A percentile compares a stretch with the other conserved stretches of the same genome.
Conservation (phyloP, 768 basidiomycete genomes). For the Cystobasidium ongulense region DNA sequence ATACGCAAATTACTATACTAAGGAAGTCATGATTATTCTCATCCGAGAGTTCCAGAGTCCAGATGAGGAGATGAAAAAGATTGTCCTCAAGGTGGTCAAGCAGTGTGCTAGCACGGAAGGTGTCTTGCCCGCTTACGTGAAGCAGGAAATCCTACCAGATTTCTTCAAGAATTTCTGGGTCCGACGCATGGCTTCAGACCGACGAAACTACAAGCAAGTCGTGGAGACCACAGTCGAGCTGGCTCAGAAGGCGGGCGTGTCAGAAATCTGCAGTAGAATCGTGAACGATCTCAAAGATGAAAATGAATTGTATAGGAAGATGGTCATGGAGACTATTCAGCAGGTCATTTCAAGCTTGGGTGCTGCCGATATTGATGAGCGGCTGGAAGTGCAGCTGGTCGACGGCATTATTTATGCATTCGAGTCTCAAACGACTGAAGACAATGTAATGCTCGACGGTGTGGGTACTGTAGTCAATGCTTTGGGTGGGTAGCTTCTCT, state of each 20-base stretch:
- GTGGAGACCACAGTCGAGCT: conserved; percentile 98
- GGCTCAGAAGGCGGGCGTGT: conserved; percentile 90
- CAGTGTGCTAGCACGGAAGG: conserved; percentile 98
- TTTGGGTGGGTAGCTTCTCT: conserved; percentile 51
- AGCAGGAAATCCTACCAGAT: conserved; percentile 93
- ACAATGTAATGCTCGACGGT: conserved; percentile 97
- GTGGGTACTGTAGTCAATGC: conserved; percentile 97
- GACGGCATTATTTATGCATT: conserved; percentile 99
- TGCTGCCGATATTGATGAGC: conserved; percentile 95
- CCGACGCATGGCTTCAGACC: conserved; percentile 71
- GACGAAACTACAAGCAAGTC: conserved; percentile 90
- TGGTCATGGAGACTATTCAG: conserved; percentile 99
- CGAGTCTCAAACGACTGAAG: conserved; percentile 98
- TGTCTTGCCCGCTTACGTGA: conserved; percentile 90
- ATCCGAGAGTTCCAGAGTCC: conserved; percentile 68
- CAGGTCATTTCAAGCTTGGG: conserved; percentile 88
- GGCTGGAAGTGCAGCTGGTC: conserved; percentile 83
- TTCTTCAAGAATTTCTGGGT: conserved; percentile 99
- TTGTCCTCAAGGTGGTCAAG: conserved; percentile 96
- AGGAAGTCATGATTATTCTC: conserved; percentile 91
- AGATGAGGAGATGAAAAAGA: conserved; percentile 99
- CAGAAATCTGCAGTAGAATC: conserved; percentile 83
- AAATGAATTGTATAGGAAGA: conserved; percentile 58
- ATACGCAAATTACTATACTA: conserved; percentile 97
- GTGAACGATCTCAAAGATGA: conserved; percentile 77